These are phyloP conservation scores for Chrysoporthe puriensis DNA, from an alignment of 2,329 filamentous ascomycete species.

Conservation along the genomic window DNA sequence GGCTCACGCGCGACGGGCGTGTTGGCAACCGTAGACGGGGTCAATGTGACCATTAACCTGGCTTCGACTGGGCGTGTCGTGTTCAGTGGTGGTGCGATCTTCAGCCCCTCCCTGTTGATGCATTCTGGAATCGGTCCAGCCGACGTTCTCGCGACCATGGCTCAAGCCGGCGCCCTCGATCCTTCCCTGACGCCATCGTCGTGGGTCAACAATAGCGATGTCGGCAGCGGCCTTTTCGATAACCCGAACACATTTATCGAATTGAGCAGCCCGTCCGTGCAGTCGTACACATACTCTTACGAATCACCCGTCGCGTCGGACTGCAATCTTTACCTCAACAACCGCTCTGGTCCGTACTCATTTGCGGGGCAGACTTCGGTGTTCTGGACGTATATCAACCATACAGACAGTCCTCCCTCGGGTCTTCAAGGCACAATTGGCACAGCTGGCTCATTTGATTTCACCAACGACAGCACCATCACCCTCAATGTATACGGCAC, in stretches of 20 bases:
- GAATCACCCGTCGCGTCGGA: slow-evolving; percentile 46
- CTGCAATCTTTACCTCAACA: slow-evolving; percentile 49
- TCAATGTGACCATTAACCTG: slow-evolving; percentile 38
- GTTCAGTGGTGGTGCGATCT: slow-evolving; percentile 42
- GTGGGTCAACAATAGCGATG: slow-evolving; percentile 54
- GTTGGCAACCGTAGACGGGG: slow-evolving; percentile 47
- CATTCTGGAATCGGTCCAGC: slow-evolving; percentile 43
- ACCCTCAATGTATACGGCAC: slow-evolving; percentile 62
- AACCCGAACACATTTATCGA: slow-evolving; percentile 61
- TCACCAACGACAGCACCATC: slow-evolving; percentile 48
- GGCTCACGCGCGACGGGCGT: slow-evolving; percentile 67
- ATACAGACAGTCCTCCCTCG: slow-evolving; percentile 41
- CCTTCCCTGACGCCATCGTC: slow-evolving; percentile 36
- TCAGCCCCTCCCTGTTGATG: slow-evolving; percentile 41
- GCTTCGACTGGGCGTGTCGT: slow-evolving; percentile 41
- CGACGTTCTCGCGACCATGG: slow-evolving; percentile 31
- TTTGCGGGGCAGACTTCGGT: slow-evolving; percentile 56
- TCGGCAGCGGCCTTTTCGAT: slow-evolving; percentile 57
- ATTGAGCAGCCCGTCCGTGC: slow-evolving; percentile 45
- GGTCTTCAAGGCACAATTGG: slow-evolving; percentile 59
- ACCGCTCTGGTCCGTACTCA: slow-evolving; percentile 54
- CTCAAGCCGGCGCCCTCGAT: slow-evolving; percentile 23
- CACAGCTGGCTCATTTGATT: slow-evolving; percentile 48
- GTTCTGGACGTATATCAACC: slow-evolving; percentile 54
- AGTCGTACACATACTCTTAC: slow-evolving; percentile 54